Evolutionary conservation across 2,329 filamentous ascomycete species (phyloP).

Genomic region (Penicillium expansum): DNA sequence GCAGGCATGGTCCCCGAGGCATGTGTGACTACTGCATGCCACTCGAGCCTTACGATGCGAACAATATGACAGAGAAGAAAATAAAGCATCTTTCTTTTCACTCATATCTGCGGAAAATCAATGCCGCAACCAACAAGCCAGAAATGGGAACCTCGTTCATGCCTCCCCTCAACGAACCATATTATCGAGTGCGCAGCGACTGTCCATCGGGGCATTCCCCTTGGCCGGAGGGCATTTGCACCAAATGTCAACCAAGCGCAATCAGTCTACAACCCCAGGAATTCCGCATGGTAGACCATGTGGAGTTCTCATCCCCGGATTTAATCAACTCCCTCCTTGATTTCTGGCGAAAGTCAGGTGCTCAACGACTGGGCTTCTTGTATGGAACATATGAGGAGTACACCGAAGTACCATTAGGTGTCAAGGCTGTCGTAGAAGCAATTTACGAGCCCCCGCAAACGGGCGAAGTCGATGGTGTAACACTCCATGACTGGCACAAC

Average conservation of each 20-base stretch:
- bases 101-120: slow-evolving; percentile 89
- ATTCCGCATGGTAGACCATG: slow-evolving; percentile 97
- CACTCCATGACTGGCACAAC: slow-evolving; percentile 78
- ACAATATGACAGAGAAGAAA: slow-evolving; percentile 89
- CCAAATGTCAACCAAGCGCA: slow-evolving; percentile 94
- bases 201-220: slow-evolving; percentile 90
- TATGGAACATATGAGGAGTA: slow-evolving; percentile 93
- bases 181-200: slow-evolving; percentile 80
- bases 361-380: slow-evolving; percentile 81
- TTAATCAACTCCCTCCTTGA: slow-evolving; percentile 89
- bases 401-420: slow-evolving; percentile 83
- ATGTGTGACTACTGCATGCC: slow-evolving; percentile 99
- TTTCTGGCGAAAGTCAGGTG: slow-evolving; percentile 82
- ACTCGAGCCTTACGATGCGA: slow-evolving; percentile 85
- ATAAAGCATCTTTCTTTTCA: slow-evolving; percentile 99
- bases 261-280: slow-evolving; percentile 92
- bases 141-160: slow-evolving; percentile 94
- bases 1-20: slow-evolving; percentile 89
- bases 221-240: slow-evolving; percentile 96
- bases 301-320: slow-evolving; percentile 83
- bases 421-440: slow-evolving; percentile 93
- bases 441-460: slow-evolving; percentile 95
- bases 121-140: slow-evolving; percentile 92
- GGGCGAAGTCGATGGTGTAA: slow-evolving; percentile 83
- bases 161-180: slow-evolving; percentile 88